phyloP scores from a whole-genome alignment of 179 eudicot species.

The Amaranthus tricolor region DNA sequence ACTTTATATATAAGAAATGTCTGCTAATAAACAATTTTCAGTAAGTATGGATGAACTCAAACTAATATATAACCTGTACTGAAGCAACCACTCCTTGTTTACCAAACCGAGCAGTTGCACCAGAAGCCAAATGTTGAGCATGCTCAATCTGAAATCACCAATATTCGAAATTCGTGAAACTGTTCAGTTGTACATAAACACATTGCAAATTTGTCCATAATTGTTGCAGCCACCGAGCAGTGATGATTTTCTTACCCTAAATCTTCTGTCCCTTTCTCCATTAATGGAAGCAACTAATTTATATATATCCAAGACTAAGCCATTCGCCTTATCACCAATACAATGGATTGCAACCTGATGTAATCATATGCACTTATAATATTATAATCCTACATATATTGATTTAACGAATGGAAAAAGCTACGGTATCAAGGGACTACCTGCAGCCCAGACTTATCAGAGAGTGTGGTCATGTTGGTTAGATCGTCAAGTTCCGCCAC shows the following conservation, averaged over 20 bases:
- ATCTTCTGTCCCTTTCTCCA: slow-evolving; percentile 78
- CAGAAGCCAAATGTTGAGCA: slow-evolving; percentile 90
- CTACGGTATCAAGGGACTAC: slow-evolving; percentile 34
- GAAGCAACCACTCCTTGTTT: slow-evolving; percentile 75
- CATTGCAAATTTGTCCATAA: neutral
- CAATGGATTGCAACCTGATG: slow-evolving; percentile 90
- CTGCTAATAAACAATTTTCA: neutral
- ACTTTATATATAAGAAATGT: neutral
- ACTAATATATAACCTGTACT: slow-evolving; percentile 59
- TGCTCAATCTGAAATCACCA: slow-evolving; percentile 77
- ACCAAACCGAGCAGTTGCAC: slow-evolving; percentile 63
- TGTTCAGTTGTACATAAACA: neutral
- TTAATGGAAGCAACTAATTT: slow-evolving; percentile 59
- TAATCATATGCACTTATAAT: neutral
- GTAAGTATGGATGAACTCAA: slow-evolving; percentile 7
- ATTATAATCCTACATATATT: neutral
- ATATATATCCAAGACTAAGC: slow-evolving; percentile 77
- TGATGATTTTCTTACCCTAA: slow-evolving; percentile 51
- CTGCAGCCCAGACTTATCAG: slow-evolving; percentile 82
- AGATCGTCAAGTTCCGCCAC: slow-evolving; percentile 61
- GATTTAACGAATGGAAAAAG: neutral
- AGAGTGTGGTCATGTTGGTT: slow-evolving; percentile 54
- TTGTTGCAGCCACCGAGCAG: neutral
- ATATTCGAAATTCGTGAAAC: slow-evolving; percentile 11
- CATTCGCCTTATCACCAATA: slow-evolving; percentile 92